These are phyloP conservation scores for Megacollybia marginata DNA, from an alignment of 768 basidiomycete species.

Conservation along the genomic window DNA sequence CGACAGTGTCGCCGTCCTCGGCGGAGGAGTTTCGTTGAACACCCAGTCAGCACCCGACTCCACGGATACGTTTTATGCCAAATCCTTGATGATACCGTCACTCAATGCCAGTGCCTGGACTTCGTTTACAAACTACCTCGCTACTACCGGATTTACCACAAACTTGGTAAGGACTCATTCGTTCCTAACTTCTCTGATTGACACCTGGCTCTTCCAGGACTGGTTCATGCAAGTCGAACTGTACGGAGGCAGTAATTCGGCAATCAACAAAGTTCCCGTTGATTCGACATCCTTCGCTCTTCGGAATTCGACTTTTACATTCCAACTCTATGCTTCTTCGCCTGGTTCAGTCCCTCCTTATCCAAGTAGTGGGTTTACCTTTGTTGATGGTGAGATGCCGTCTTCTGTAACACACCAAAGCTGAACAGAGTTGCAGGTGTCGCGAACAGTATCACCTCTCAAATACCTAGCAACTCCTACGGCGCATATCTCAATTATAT, in stretches of 20 bases:
- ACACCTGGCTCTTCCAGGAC: conserved; percentile 28
- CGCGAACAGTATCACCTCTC: not conserved
- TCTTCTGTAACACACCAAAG: not conserved
- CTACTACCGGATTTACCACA: conserved; percentile 28
- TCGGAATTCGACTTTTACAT: conserved; percentile 34
- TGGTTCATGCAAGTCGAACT: too few species aligned
- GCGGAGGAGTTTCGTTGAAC: conserved; percentile 19
- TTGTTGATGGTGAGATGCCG: conserved; percentile 29
- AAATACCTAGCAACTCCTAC: not conserved
- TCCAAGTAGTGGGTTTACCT: conserved; percentile 34
- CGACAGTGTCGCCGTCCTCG: conserved; percentile 22
- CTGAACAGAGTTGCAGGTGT: not conserved
- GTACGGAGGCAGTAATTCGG: conserved; percentile 40
- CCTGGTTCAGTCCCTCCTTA: conserved; percentile 32
- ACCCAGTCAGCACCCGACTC: conserved; percentile 19
- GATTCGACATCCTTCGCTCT: conserved; percentile 38
- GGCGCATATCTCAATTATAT: not conserved
- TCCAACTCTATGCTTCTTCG: conserved; percentile 48
- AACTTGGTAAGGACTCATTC: conserved; percentile 16
- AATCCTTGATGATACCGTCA: conserved; percentile 32
- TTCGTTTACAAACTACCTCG: conserved; percentile 32
- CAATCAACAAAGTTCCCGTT: conserved; percentile 31
- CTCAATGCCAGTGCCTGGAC: conserved; percentile 21
- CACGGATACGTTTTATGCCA: conserved; percentile 36
- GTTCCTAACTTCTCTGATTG: not conserved